phyloP scores from a whole-genome alignment of 2,329 filamentous ascomycete species.

The Phialocephala subalpina region DNA sequence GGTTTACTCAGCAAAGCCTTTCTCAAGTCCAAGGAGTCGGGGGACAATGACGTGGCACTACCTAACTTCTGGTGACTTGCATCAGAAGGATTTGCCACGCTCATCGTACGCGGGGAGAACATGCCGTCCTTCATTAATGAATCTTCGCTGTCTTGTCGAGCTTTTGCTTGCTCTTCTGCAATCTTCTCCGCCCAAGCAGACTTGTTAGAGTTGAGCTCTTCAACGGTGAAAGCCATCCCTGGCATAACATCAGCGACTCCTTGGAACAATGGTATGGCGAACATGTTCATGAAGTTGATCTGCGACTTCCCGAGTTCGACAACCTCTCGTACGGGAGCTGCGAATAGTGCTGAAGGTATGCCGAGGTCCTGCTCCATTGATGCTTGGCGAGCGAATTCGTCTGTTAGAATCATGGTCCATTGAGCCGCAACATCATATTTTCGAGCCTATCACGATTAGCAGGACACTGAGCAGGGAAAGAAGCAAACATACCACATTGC shows the following conservation, averaged over 20 bases:
- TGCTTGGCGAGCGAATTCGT: conserved; percentile 93
- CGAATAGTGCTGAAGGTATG: conserved; percentile 87
- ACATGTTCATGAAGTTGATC: conserved; percentile 95
- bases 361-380: conserved; percentile 89
- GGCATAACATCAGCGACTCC: conserved; percentile 88
- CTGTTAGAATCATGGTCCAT: conserved; percentile 94
- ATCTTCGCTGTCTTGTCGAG: conserved; percentile 50
- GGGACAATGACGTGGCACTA: conserved; percentile 28
- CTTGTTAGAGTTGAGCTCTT: conserved; percentile 83
- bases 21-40: conserved; percentile 32
- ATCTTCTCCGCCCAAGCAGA: conserved; percentile 75
- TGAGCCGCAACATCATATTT: conserved; percentile 81
- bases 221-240: conserved; percentile 82
- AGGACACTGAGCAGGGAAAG: neutral
- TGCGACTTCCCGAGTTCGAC: conserved; percentile 87
- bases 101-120: conserved; percentile 44
- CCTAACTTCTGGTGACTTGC: conserved; percentile 34
- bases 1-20: conserved; percentile 37
- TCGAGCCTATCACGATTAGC: conserved; percentile 68
- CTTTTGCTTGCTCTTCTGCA: conserved; percentile 61
- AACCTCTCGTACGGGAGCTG: conserved; percentile 83
- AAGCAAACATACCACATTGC: conserved; percentile 81
- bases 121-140: conserved; percentile 39
- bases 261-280: conserved; percentile 90
- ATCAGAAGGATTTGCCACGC: conserved; percentile 39